These are phyloP conservation scores for Verruconis gallopava DNA, from an alignment of 2,329 filamentous ascomycete species.

Conservation along the genomic window DNA sequence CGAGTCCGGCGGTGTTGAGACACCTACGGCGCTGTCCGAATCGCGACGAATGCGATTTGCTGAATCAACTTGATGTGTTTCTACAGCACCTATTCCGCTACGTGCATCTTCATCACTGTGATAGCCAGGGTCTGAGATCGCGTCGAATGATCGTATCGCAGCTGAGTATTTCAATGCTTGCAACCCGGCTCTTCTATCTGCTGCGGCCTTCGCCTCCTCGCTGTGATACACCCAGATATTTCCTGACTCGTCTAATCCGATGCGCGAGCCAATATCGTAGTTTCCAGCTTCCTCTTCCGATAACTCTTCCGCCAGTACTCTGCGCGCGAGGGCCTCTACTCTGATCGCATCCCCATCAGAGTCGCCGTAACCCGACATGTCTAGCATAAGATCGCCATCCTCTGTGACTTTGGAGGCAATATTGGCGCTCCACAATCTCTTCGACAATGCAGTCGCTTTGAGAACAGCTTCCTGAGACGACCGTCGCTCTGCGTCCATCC, in stretches of 20 bases:
- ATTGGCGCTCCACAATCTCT: slow-evolving; percentile 77
- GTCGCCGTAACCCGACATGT: slow-evolving; percentile 95
- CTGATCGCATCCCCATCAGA: slow-evolving; percentile 84
- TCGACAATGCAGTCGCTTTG: slow-evolving; percentile 71
- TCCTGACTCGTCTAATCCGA: slow-evolving; percentile 87
- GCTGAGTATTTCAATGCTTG: slow-evolving; percentile 38
- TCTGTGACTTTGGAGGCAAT: slow-evolving; percentile 91
- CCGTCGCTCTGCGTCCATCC: slow-evolving; percentile 40
- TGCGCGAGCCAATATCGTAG: slow-evolving; percentile 90
- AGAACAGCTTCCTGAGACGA: slow-evolving; percentile 73
- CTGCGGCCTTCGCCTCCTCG: slow-evolving; percentile 86
- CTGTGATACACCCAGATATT: slow-evolving; percentile 99
- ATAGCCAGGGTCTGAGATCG: slow-evolving; percentile 84
- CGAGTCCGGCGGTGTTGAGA: slow-evolving; percentile 46
- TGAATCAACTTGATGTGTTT: slow-evolving; percentile 26
- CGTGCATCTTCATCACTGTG: slow-evolving; percentile 73
- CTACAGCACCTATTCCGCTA: slow-evolving; percentile 50
- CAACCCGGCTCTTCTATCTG: slow-evolving; percentile 45
- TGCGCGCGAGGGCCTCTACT: slow-evolving; percentile 85
- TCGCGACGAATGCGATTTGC: slow-evolving; percentile 51
- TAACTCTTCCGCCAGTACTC: slow-evolving; percentile 69
- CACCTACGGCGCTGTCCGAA: slow-evolving; percentile 55
- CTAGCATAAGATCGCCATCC: slow-evolving; percentile 86
- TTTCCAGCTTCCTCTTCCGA: slow-evolving; percentile 56
- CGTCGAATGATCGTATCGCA: slow-evolving; percentile 54